Base-by-base conservation (phyloP, 2,329 filamentous ascomycete species). In the Colletotrichum liriopes region DNA sequence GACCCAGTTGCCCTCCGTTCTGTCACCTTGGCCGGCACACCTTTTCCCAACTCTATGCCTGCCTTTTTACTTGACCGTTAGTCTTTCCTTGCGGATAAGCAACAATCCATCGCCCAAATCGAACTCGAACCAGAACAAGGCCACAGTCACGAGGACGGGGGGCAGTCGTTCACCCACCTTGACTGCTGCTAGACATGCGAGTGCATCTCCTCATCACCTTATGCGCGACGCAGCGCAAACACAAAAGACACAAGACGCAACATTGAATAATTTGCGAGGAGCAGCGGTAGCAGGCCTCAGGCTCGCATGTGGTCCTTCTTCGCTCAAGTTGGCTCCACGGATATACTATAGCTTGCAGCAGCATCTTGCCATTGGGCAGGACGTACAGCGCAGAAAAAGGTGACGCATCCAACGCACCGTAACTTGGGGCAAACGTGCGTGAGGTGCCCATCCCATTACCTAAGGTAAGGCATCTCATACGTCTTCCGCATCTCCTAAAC, bases 61-160 rank as follows among this genome's bases (percentile, higher is more conserved):
- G 59, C n/a, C 45, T 16, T 26, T 41, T 18, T 32, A 39, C 59
- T n/a, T 51, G 59, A 37, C 45, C 47, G 26, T 51, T 39, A 39
- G 23, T 32, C 45, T 62, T 62, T 62, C 59, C 14, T 32, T 47
- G 18, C 54, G 67, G 62, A 70, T 66, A 60, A 70, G 52, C 23
- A 56, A 70, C 43, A 56, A 39, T 45, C 55, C 54, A 41, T 52
- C 16, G 18, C 54, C 35, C 35, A 59, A 52, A 45, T 52, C 54
- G 43, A 39, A 45, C 39, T 69, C 61, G 41, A 56, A 56, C 67
- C 61, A 68, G 59, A 61, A 56, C 39, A 58, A 69, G 52, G 47
- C 37, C 58, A 68, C 49, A 63, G 45, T 39, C 58, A 63, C 41
- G 23, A 39, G 26, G 26, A 37, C 18, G 11, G 60, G 23, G 56